Percentiles rank a stretch among this genome's conserved stretches.
These are phyloP conservation scores for Talaromyces sp. DNA, from an alignment of 2,329 filamentous ascomycete genomes.

Conservation along the genomic window DNA sequence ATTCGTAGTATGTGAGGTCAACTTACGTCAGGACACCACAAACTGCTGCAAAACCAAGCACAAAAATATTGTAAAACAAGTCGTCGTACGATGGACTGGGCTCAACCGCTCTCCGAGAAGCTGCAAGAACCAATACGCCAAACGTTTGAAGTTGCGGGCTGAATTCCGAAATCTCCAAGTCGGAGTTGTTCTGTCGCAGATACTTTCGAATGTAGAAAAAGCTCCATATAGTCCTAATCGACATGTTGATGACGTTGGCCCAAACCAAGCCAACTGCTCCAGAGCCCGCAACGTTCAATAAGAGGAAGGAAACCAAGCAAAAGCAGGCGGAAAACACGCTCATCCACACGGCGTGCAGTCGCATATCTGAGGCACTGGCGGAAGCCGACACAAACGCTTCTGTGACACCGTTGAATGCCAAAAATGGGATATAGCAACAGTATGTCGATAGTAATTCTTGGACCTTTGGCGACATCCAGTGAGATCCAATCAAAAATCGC, in stretches of 20 bases:
- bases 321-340: constrained; percentile 72
- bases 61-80: constrained; percentile 36
- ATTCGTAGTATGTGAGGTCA: constrained; percentile 1
- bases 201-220: constrained; percentile 63
- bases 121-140: constrained; percentile 41
- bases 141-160: constrained; percentile 42
- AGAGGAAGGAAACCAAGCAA: constrained; percentile 66
- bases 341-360: constrained; percentile 80
- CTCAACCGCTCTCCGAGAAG: constrained; percentile 34
- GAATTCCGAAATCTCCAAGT: constrained; percentile 39
- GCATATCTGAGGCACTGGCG: constrained; percentile 68
- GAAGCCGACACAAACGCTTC: constrained; percentile 92
- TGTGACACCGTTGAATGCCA: constrained; percentile 84
- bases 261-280: constrained; percentile 77
- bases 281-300: constrained; percentile 61
- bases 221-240: constrained; percentile 77
- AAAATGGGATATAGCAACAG: constrained; percentile 87
- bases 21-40: constrained; percentile 59
- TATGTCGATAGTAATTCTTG: constrained; percentile 70
- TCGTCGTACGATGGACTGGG: constrained; percentile 11
- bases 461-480: constrained; percentile 71
- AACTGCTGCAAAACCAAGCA: constrained; percentile 46
- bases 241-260: constrained; percentile 89
- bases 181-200: constrained; percentile 46
- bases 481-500: constrained; percentile 66